A percentile compares a stretch with the other conserved stretches of the same genome.
phyloP scores from a whole-genome alignment of 352 stramenopile species.

The Phytophthora pseudosyringae region DNA sequence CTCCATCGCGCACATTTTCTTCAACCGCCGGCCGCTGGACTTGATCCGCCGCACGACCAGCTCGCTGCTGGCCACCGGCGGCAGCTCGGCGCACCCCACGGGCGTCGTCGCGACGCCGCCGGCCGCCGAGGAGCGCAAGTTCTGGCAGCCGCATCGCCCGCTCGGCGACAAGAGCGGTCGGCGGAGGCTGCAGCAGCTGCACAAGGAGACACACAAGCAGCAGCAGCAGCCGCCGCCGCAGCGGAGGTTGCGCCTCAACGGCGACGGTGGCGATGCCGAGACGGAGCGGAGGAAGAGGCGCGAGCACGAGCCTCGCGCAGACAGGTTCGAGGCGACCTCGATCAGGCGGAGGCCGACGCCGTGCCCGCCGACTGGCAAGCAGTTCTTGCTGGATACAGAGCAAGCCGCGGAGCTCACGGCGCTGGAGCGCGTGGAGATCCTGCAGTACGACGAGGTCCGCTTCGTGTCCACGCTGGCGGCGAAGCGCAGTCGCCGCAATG shows the following conservation, averaged over 20 bases:
- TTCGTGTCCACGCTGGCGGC: conserved; percentile 51
- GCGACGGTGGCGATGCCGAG: conserved; percentile 8
- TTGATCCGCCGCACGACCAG: conserved; percentile 45
- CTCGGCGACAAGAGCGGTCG: conserved; percentile 18
- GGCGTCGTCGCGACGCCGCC: conserved; percentile 5
- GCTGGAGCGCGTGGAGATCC: conserved; percentile 61
- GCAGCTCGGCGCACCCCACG: background rate
- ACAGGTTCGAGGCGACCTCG: background rate
- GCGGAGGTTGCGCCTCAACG: conserved; percentile 9
- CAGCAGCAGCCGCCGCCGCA: conserved; percentile 12
- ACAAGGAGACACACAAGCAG: conserved; percentile 30
- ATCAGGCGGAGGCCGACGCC: conserved; percentile 9
- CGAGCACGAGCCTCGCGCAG: conserved; percentile 10
- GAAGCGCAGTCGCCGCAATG: conserved; percentile 42
- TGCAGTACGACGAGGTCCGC: conserved; percentile 52
- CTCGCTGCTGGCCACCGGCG: conserved; percentile 30
- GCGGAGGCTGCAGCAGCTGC: conserved; percentile 28
- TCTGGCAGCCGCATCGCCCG: conserved; percentile 27
- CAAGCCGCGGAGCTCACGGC: conserved; percentile 47
- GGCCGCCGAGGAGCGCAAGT: conserved; percentile 27
- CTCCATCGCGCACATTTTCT: conserved; percentile 51
- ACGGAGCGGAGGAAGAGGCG: conserved; percentile 27
- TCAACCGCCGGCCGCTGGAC: conserved; percentile 53
- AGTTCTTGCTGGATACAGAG: conserved; percentile 36
- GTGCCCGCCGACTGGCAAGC: conserved; percentile 27